Base-by-base conservation (phyloP, 805 yeast genomes). In the Yarrowia sp. region DNA sequence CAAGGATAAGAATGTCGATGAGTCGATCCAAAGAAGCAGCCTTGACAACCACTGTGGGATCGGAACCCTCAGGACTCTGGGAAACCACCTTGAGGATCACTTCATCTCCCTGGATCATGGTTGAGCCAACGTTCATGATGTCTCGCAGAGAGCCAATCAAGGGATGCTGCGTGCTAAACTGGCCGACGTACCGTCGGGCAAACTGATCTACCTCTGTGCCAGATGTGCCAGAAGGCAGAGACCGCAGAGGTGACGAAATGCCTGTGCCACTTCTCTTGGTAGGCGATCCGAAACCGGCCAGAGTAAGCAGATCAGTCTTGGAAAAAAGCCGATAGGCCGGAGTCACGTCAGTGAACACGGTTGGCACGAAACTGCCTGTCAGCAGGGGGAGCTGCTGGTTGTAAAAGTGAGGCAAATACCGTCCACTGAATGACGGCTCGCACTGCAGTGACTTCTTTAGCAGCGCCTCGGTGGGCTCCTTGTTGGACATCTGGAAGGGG, bases 1-100 rank as follows among this genome's bases (percentile, higher is more conserved):
- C 93, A 73, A 83, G 80, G 5, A 93, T 91, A 61, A 93, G 76
- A 22, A 92, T 80, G 74, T 93, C 98, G 64, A 92, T 80, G 69
- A 93, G 80, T 69, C 85, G 85, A 48, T 90, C 95, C 65, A 90
- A 75, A 0, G 89, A 81, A 1, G 95, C 95, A 3, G 90, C 83
- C 69, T 85, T 86, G 28, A 85, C 75, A 7, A 82, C 87, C 8
- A 84, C 87, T 1, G 32, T 51, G 11, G 41, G 40, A 9, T 63
- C 54, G 12, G 26, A 10, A 21, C 33, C 40, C 19, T 21, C 43
- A 2, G 56, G 33, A 16, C 4, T 24, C 22, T 32, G 33, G 0
- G 82, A 75, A 17, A 78, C 72, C 0, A 88, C 79, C 73, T 88
- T 88, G 74, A 88, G 83, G 2, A 87, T 80, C 16, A 88, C 75